A percentile compares a stretch with the other conserved stretches of the same genome.
Evolutionary conservation across 225 moss, liverwort and hornwort species (phyloP).

Genomic region (Ulota crispa): DNA sequence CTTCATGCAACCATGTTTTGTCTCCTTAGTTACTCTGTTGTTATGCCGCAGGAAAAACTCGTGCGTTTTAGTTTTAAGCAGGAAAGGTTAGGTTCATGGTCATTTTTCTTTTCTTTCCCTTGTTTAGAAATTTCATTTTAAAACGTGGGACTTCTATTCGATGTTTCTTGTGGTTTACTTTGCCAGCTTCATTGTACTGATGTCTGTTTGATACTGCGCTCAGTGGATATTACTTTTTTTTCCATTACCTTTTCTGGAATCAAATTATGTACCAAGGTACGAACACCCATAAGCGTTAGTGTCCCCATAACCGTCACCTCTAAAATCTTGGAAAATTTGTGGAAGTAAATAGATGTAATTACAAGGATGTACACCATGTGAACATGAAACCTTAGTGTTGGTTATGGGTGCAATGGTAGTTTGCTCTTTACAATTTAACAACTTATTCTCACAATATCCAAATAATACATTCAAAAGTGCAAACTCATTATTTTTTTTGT

Average conservation of each 20-base stretch:
- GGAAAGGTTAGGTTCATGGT: background rate
- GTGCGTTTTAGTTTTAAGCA: conserved; percentile 2
- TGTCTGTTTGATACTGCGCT: background rate
- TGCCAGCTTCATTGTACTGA: background rate
- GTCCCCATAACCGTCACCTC: no score
- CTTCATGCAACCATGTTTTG: conserved; percentile 16
- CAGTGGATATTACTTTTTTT: background rate
- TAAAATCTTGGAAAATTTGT: no score
- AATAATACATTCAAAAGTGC: no score
- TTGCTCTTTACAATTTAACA: no score
- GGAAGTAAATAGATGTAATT: no score
- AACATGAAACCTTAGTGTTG: no score
- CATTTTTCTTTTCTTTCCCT: background rate
- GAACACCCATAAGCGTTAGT: no score
- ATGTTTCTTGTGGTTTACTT: conserved; percentile 5
- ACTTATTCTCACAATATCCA: no score
- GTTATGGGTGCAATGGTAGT: no score
- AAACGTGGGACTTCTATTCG: background rate
- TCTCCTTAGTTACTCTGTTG: conserved; percentile 11
- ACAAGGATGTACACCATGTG: no score
- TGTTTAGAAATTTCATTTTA: background rate
- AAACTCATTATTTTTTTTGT: no score
- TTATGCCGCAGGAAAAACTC: background rate
- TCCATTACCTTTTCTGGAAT: background rate
- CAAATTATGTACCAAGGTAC: no score